Percentiles rank a stretch among this genome's conserved stretches.
These are phyloP conservation scores for Lipomyces anomalus DNA, from an alignment of 805 yeast species.

Conservation along the genomic window DNA sequence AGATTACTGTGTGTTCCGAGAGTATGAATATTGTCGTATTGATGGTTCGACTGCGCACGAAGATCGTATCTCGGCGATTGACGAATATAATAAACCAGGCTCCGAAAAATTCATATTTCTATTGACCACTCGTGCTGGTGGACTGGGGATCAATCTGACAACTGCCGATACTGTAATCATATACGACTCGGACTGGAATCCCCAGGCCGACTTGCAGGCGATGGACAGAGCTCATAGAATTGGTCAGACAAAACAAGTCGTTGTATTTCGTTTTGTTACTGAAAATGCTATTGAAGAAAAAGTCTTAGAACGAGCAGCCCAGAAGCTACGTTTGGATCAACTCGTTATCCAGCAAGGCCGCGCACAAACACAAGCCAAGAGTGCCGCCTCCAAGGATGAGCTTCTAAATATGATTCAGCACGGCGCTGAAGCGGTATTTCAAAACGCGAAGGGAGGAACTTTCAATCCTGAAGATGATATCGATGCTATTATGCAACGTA, in stretches of 20 bases:
- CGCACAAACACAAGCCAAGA: constrained; percentile 40
- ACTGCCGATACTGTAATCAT: constrained; percentile 85
- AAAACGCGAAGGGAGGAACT: constrained; percentile 35
- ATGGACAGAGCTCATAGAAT: constrained; percentile 98
- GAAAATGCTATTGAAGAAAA: constrained; percentile 96
- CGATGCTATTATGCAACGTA: constrained; percentile 72
- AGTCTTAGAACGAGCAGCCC: constrained; percentile 93
- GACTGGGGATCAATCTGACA: constrained; percentile 87
- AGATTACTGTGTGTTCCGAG: constrained; percentile 83
- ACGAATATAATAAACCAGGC: constrained; percentile 78
- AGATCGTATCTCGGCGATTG: constrained; percentile 87
- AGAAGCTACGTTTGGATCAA: constrained; percentile 85
- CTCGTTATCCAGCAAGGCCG: constrained; percentile 93
- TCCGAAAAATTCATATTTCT: constrained; percentile 79
- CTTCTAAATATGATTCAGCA: constrained; percentile 92
- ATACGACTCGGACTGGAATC: constrained; percentile 96
- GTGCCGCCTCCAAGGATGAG: constrained; percentile 59
- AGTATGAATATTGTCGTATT: constrained; percentile 80
- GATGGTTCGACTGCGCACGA: constrained; percentile 93
- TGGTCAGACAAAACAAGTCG: constrained; percentile 94
- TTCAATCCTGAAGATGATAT: constrained; percentile 48
- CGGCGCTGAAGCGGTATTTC: constrained; percentile 88
- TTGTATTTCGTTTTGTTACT: constrained; percentile 86
- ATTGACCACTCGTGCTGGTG: constrained; percentile 94
- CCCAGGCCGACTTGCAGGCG: constrained; percentile 95